Evolutionary conservation across 768 basidiomycete species (phyloP).

Genomic region (Pulveroboletus sp.): DNA sequence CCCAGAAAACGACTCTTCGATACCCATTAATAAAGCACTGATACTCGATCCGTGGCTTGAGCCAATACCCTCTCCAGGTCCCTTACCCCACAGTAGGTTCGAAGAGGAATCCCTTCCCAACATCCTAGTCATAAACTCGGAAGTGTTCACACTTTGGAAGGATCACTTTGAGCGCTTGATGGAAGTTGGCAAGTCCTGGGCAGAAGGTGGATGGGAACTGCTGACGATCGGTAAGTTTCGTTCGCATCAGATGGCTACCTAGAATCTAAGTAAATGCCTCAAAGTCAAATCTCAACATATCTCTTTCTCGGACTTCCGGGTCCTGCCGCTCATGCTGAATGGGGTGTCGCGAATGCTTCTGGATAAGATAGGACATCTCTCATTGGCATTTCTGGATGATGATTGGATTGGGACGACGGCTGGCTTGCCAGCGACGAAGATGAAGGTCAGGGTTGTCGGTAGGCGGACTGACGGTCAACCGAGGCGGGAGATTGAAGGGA

Average conservation of each 20-base stretch:
- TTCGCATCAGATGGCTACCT: neutral
- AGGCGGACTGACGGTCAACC: constrained; percentile 22
- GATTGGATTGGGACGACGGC: neutral
- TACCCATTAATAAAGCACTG: constrained; percentile 57
- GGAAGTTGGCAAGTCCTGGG: constrained; percentile 54
- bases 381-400: constrained; percentile 23
- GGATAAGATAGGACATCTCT: constrained; percentile 21
- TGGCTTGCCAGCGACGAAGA: constrained; percentile 14
- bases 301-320: constrained; percentile 29
- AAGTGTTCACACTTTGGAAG: constrained; percentile 75
- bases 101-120: constrained; percentile 27
- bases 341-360: constrained; percentile 19
- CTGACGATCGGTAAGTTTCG: constrained; percentile 46
- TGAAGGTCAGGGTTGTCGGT: constrained; percentile 21
- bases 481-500: constrained; percentile 21
- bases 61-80: constrained; percentile 61
- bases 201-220: constrained; percentile 39
- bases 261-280: neutral
- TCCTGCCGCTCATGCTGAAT: constrained; percentile 19
- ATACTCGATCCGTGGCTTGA: constrained; percentile 86
- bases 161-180: constrained; percentile 61
- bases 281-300: constrained; percentile 24
- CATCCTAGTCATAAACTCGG: constrained; percentile 70
- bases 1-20: constrained; percentile 35
- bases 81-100: constrained; percentile 19